phyloP scores from a whole-genome alignment of 768 basidiomycete genomes.

The Leccinum uliginosum region DNA sequence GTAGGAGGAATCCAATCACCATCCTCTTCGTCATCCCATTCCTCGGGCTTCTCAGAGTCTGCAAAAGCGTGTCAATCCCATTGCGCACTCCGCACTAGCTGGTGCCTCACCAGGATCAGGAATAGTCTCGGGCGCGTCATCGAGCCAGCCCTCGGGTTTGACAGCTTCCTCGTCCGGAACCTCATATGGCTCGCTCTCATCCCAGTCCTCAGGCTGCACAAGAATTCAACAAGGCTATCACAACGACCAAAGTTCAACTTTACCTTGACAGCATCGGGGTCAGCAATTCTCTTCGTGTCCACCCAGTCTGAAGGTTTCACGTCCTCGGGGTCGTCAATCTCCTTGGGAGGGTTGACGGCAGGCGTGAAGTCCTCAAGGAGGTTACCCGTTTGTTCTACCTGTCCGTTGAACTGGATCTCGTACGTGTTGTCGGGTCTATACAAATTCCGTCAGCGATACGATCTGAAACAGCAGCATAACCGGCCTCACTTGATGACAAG shows the following conservation, averaged over 20 bases:
- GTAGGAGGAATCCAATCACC: slow-evolving; percentile 96
- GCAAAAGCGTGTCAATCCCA: neutral
- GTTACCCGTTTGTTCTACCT: slow-evolving; percentile 70
- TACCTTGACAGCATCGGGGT: slow-evolving; percentile 81
- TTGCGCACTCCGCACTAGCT: neutral
- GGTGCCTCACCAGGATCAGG: slow-evolving; percentile 74
- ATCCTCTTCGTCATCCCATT: slow-evolving; percentile 99
- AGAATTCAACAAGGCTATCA: neutral
- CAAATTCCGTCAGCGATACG: neutral
- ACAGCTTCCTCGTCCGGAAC: slow-evolving; percentile 81
- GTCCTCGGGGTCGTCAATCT: slow-evolving; percentile 93
- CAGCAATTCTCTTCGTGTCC: slow-evolving; percentile 79
- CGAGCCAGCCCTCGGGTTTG: slow-evolving; percentile 96
- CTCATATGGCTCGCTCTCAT: slow-evolving; percentile 93
- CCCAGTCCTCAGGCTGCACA: slow-evolving; percentile 85
- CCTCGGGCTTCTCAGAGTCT: slow-evolving; percentile 94
- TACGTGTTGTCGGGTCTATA: slow-evolving; percentile 89
- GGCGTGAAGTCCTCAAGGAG: slow-evolving; percentile 94
- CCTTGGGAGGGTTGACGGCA: slow-evolving; percentile 84
- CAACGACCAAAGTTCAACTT: neutral
- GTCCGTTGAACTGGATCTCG: slow-evolving; percentile 86
- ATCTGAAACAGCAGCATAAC: neutral
- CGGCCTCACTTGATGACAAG: slow-evolving; percentile 79
- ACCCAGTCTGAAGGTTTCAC: slow-evolving; percentile 92
- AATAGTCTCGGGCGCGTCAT: slow-evolving; percentile 72